Percentiles rank a stretch among this genome's conserved stretches.
Evolutionary conservation across 371 early-diverging fungal genomes (phyloP).

Genomic region (Zancudomyces culisetae): DNA sequence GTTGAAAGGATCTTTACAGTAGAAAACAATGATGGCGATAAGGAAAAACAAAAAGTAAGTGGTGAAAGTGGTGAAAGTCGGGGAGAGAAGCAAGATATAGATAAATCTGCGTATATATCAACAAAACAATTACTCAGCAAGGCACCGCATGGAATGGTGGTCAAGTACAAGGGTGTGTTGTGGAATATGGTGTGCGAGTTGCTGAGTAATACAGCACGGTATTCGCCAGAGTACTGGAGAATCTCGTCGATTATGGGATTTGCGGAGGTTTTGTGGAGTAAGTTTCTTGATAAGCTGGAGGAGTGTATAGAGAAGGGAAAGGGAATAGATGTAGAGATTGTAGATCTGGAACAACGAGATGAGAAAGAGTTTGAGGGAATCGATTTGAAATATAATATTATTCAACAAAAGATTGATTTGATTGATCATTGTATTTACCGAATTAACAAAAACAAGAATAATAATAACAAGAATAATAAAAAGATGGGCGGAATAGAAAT

Average conservation of each 20-base stretch:
- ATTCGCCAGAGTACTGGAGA: slow-evolving; percentile 23
- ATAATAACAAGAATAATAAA: not conserved
- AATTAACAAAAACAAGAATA: not conserved
- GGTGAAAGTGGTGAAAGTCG: not conserved
- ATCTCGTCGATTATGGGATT: slow-evolving; percentile 34
- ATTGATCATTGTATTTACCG: slow-evolving; percentile 67
- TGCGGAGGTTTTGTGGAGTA: slow-evolving; percentile 40
- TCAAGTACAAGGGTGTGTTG: slow-evolving; percentile 43
- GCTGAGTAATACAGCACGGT: slow-evolving; percentile 28
- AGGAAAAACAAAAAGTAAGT: too few species aligned
- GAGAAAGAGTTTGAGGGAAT: slow-evolving; percentile 23
- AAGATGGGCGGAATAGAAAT: too few species aligned
- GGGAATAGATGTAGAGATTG: slow-evolving; percentile 1
- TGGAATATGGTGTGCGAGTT: slow-evolving; percentile 41
- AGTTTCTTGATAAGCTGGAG: slow-evolving; percentile 32
- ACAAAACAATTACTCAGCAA: slow-evolving; percentile 7
- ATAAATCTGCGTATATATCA: too few species aligned
- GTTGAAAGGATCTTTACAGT: not conserved
- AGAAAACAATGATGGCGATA: not conserved
- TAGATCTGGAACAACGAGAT: too few species aligned
- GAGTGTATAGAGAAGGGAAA: not conserved
- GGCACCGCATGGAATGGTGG: slow-evolving; percentile 30
- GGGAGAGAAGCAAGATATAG: not conserved
- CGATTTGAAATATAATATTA: slow-evolving; percentile 46
- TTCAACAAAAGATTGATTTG: slow-evolving; percentile 84